Evolutionary conservation across 768 basidiomycete species (phyloP).

Genomic region (Russula olivacea): DNA sequence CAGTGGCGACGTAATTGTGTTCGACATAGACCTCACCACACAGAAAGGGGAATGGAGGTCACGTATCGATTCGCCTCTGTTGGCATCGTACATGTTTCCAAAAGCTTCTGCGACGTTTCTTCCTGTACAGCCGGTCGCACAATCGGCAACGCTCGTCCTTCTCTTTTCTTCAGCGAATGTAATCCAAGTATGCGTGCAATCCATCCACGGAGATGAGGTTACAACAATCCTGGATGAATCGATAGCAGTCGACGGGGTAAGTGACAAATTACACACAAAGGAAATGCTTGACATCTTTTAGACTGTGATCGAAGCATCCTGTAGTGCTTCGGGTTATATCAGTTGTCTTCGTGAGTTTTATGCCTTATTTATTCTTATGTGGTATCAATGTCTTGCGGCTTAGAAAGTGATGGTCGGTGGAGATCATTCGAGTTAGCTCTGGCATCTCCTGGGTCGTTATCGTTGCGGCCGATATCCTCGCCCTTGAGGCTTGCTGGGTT

Average conservation of each 20-base stretch:
- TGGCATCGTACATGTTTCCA: slow-evolving; percentile 32
- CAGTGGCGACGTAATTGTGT: slow-evolving; percentile 33
- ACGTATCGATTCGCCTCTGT: slow-evolving; percentile 30
- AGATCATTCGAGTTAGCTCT: slow-evolving; percentile 31
- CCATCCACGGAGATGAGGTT: slow-evolving; percentile 3
- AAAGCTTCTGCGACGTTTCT: slow-evolving; percentile 30
- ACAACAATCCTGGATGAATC: slow-evolving; percentile 6
- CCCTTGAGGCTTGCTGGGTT: slow-evolving; percentile 14
- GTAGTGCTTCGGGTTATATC: slow-evolving; percentile 31
- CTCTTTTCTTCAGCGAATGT: slow-evolving; percentile 18
- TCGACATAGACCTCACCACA: slow-evolving; percentile 30
- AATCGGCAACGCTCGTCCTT: slow-evolving; percentile 20
- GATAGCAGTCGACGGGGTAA: slow-evolving; percentile 8
- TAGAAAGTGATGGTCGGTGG: slow-evolving; percentile 46
- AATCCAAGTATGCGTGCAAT: slow-evolving; percentile 26
- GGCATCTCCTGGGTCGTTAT: background rate
- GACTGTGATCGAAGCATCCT: slow-evolving; percentile 31
- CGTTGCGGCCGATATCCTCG: background rate
- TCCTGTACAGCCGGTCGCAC: slow-evolving; percentile 14
- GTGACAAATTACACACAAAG: background rate
- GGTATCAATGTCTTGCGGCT: background rate
- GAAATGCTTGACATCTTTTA: slow-evolving; percentile 9
- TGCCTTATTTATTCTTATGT: background rate
- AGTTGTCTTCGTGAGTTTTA: slow-evolving; percentile 30
- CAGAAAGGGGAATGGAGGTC: slow-evolving; percentile 25